Evolutionary conservation across 2,329 filamentous ascomycete species (phyloP).

Genomic region (Nakataea oryzae): DNA sequence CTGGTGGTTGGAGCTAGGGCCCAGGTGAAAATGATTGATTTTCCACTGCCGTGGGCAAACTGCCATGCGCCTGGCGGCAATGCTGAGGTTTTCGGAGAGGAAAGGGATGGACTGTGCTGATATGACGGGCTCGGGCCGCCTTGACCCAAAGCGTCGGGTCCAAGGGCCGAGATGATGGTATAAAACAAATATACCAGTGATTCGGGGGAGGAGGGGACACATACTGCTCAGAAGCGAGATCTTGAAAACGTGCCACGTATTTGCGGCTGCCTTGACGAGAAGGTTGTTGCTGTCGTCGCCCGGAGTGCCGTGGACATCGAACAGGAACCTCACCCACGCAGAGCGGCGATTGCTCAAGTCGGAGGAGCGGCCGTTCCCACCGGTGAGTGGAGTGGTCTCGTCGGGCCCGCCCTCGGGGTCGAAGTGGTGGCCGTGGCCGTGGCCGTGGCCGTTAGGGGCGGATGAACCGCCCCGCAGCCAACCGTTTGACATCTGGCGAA

Average conservation of each 20-base stretch:
- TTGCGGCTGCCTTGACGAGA: slow-evolving; percentile 32
- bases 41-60: background rate
- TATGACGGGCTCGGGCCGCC: too few relatives aligned
- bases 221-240: slow-evolving; percentile 48
- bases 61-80: too few relatives aligned
- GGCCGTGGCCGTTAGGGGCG: slow-evolving; percentile 2
- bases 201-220: slow-evolving; percentile 12
- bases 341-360: slow-evolving; percentile 5
- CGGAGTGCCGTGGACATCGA: slow-evolving; percentile 38
- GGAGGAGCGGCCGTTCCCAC: slow-evolving; percentile 17
- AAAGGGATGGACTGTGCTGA: too few relatives aligned
- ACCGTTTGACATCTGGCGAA: background rate
- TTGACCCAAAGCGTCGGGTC: background rate
- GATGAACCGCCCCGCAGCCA: background rate
- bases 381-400: slow-evolving; percentile 30
- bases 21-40: background rate
- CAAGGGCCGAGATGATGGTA: background rate
- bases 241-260: slow-evolving; percentile 45
- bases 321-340: slow-evolving; percentile 27
- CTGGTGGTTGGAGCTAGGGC: background rate
- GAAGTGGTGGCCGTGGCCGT: slow-evolving; percentile 3
- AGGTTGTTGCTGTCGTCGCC: slow-evolving; percentile 38
- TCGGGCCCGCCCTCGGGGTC: slow-evolving; percentile 1
- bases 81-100: too few relatives aligned
- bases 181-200: background rate